These are phyloP conservation scores for Bipolaris victoriae DNA, from an alignment of 2,329 filamentous ascomycete genomes.

Conservation along the genomic window DNA sequence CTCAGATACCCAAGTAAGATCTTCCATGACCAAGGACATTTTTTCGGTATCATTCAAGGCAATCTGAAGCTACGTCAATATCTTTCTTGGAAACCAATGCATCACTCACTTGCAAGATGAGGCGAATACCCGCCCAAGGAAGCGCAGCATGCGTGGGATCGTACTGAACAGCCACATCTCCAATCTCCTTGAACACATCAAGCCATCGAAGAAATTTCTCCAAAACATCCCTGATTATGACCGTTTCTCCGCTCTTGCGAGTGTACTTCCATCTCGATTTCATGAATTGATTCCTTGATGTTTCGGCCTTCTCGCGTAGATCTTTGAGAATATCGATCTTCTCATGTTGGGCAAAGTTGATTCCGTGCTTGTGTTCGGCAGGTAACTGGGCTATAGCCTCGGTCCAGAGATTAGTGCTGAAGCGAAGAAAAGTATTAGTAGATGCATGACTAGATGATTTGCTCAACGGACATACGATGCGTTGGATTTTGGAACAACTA, in stretches of 20 bases:
- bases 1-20: conserved; percentile 16
- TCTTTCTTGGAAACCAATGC: not conserved
- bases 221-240: conserved; percentile 40
- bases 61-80: not conserved
- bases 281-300: conserved; percentile 14
- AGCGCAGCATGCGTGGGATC: conserved; percentile 43
- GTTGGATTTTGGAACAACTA: not conserved
- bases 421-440: not conserved
- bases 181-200: conserved; percentile 39
- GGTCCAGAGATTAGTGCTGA: not conserved
- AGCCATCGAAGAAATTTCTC: conserved; percentile 36
- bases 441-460: not conserved
- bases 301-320: conserved; percentile 16
- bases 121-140: conserved; percentile 42
- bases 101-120: conserved; percentile 39
- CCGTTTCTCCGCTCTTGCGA: conserved; percentile 19
- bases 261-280: conserved; percentile 22
- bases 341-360: conserved; percentile 21
- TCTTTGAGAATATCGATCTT: conserved; percentile 26
- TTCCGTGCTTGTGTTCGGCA: conserved; percentile 20
- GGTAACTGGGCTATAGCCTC: conserved; percentile 4
- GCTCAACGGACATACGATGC: not conserved
- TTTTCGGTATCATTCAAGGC: not conserved
- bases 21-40: conserved; percentile 8
- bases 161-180: conserved; percentile 40